phyloP scores from a whole-genome alignment of 1,139 yeast species.

The Yamadazyma sp. region DNA sequence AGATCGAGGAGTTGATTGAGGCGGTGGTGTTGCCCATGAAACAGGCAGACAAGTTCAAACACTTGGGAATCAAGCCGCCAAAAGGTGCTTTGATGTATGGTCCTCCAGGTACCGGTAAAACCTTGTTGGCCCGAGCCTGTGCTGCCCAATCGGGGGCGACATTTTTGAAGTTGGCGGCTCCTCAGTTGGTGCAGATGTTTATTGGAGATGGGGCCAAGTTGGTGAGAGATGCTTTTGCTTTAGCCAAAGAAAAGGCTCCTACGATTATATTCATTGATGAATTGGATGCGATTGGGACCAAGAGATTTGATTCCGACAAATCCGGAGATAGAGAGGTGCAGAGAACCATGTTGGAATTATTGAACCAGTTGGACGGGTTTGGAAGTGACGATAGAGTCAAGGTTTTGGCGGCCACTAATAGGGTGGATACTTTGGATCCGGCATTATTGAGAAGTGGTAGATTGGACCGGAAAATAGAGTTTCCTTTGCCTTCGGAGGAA shows the following conservation, averaged over 20 bases:
- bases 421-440: conserved; percentile 97
- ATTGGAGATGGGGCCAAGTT: conserved; percentile 99
- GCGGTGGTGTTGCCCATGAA: conserved; percentile 99
- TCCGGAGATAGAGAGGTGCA: conserved; percentile 99
- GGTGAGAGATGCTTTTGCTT: conserved; percentile 97
- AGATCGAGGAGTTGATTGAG: conserved; percentile 95
- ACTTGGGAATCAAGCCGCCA: conserved; percentile 92
- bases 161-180: conserved; percentile 93
- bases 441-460: conserved; percentile 97
- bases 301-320: conserved; percentile 96
- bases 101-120: conserved; percentile 99
- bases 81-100: conserved; percentile 99
- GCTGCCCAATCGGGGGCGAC: conserved; percentile 99
- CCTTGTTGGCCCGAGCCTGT: conserved; percentile 95
- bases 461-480: conserved; percentile 94
- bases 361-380: conserved; percentile 96
- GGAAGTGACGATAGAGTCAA: conserved; percentile 98
- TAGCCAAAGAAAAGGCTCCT: conserved; percentile 98
- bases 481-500: conserved; percentile 96
- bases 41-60: conserved; percentile 93
- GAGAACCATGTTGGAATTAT: conserved; percentile 96
- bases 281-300: conserved; percentile 97
- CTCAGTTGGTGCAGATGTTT: conserved; percentile 98
- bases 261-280: conserved; percentile 97
- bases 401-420: conserved; percentile 96